phyloP scores from a whole-genome alignment of 148 eudicot species.

The Spergularia bocconei region DNA sequence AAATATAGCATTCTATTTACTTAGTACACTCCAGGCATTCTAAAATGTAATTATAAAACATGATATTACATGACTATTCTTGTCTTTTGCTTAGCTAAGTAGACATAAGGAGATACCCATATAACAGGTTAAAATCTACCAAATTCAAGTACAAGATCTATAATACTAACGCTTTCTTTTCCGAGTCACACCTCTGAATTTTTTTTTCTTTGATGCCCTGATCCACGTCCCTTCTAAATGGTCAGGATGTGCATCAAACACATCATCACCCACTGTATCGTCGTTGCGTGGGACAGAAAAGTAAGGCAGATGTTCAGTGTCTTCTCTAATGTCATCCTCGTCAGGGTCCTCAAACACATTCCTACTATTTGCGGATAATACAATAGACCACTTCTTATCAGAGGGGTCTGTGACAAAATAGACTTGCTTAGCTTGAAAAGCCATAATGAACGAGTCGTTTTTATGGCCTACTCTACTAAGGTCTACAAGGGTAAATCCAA shows the following conservation, averaged over 20 bases:
- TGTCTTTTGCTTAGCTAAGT: too few species aligned
- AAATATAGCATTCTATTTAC: too few species aligned
- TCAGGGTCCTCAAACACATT: not conserved
- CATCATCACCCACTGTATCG: not conserved
- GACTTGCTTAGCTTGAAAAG: conserved; percentile 10
- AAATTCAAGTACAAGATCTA: too few species aligned
- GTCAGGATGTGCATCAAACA: not conserved
- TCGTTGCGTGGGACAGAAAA: not conserved
- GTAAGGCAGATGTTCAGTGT: not conserved
- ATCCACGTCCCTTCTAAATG: conserved; percentile 4
- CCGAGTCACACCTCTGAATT: not conserved
- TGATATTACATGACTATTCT: too few species aligned
- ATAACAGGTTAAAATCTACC: too few species aligned
- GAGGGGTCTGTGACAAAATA: conserved; percentile 1
- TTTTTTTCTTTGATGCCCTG: not conserved
- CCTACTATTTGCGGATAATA: not conserved
- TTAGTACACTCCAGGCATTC: too few species aligned
- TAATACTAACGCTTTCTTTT: not conserved
- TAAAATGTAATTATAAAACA: too few species aligned
- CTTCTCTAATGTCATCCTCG: not conserved
- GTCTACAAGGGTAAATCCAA: not conserved
- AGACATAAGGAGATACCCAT: too few species aligned
- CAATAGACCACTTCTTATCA: not conserved
- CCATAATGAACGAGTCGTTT: not conserved
- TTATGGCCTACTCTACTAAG: not conserved